Base-by-base conservation (phyloP, 1,139 yeast genomes). In the Pichia sorboxylosa region DNA sequence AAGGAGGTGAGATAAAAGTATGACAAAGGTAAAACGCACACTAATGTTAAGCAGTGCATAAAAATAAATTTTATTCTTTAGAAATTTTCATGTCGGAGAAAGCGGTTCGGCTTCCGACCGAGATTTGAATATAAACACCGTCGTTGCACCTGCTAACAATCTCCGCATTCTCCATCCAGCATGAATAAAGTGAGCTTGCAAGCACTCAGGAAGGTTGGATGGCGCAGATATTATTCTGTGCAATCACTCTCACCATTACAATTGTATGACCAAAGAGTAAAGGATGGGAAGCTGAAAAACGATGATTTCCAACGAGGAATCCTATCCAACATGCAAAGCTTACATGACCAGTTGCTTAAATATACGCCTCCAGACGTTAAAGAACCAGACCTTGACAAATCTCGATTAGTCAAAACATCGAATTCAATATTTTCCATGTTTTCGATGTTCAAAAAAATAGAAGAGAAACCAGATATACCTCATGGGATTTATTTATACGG, bases 401-500 rank as follows among this genome's bases (percentile, higher is more conserved):
- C 66, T 30, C 29, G 40, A 17, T 11, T 21, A 6, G 3, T 30
- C 3, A 10, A 27, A 6, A 27, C 17, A 11, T 21, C 34, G 7
- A 34, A 29, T 20, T 26, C 22, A 10, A 9, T 25, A 6, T 73
- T 77, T 2, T 7, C 7, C 6, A 13, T 10, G 6, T 7, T 14
- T 7, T 23, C 25, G 13, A n/a, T 23, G 13, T 17, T 33, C 13
- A 61, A 59, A 29, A 16, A 17, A 15, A 27, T 27, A 18, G 28
- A 33, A 11, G 32, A 32, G 3, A 36, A 32, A 13, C 15, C 25
- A 17, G 43, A 38, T 19, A 49, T 52, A 21, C 93, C 85, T 4
- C 63, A 69, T 45, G 98, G 98, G 2, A 79, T 90, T 13, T 90
- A 90, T 52, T 64, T 90, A 18, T 90, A 83, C 55, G 98, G 98